These are phyloP conservation scores for Ceratobasidium sp. DNA, from an alignment of 1,284 basidiomycete genomes.

Conservation along the genomic window DNA sequence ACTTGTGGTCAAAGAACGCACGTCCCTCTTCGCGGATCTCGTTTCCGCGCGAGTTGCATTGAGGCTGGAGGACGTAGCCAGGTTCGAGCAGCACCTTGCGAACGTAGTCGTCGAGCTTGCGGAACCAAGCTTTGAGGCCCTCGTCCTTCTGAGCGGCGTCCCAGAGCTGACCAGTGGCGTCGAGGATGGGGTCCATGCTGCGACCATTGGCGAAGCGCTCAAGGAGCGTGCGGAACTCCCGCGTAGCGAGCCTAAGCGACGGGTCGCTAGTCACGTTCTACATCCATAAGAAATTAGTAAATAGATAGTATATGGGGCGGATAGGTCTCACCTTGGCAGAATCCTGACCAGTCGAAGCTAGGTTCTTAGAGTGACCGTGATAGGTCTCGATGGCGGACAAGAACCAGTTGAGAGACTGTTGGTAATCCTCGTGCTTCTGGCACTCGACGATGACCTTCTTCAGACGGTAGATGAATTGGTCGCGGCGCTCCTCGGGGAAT, in stretches of 20 bases:
- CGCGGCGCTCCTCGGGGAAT: constrained; percentile 88
- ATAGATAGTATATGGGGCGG: not conserved
- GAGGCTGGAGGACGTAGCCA: constrained; percentile 89
- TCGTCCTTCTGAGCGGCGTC: constrained; percentile 83
- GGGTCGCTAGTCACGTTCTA: constrained; percentile 67
- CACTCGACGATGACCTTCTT: constrained; percentile 94
- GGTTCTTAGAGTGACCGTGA: constrained; percentile 71
- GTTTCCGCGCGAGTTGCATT: constrained; percentile 74
- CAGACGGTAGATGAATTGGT: constrained; percentile 83
- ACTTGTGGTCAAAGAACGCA: constrained; percentile 87
- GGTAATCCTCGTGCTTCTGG: constrained; percentile 93
- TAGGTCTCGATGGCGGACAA: constrained; percentile 83
- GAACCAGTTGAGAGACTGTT: constrained; percentile 84
- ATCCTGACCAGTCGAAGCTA: constrained; percentile 58
- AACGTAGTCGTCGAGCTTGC: constrained; percentile 72
- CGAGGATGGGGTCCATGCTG: constrained; percentile 76
- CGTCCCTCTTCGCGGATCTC: constrained; percentile 78
- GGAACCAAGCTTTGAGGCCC: constrained; percentile 85
- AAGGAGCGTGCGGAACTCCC: constrained; percentile 82
- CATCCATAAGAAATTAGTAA: not conserved
- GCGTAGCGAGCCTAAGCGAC: constrained; percentile 69
- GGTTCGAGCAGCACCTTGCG: constrained; percentile 86
- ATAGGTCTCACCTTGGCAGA: constrained; percentile 54
- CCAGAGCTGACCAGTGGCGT: constrained; percentile 81
- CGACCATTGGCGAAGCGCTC: constrained; percentile 92